These are phyloP conservation scores for Heimioporus sp. DNA, from an alignment of 768 basidiomycete species.

Conservation along the genomic window DNA sequence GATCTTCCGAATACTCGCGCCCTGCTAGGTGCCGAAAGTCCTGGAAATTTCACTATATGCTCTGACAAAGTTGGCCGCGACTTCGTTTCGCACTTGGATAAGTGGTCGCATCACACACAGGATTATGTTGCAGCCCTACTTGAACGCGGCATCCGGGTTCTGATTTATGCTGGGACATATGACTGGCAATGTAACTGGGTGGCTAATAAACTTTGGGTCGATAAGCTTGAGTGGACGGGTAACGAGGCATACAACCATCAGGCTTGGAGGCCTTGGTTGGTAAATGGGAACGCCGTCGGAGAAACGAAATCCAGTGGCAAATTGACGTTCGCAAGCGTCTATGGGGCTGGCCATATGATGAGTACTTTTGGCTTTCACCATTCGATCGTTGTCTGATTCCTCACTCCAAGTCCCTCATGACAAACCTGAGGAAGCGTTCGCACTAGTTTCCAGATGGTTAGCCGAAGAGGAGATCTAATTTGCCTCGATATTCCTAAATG, in stretches of 20 bases:
- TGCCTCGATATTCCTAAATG: not conserved
- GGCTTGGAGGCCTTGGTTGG: conserved; percentile 28
- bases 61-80: conserved; percentile 44
- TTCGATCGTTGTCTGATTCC: conserved; percentile 16
- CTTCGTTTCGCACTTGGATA: conserved; percentile 62
- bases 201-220: no score
- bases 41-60: conserved; percentile 36
- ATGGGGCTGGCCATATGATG: conserved; percentile 40
- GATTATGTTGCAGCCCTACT: conserved; percentile 55
- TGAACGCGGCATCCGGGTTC: conserved; percentile 45
- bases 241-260: conserved; percentile 43
- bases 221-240: conserved; percentile 37
- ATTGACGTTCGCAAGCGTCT: conserved; percentile 63
- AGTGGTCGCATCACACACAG: conserved; percentile 54
- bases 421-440: conserved; percentile 59
- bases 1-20: no score
- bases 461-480: conserved; percentile 38
- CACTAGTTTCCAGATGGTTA: conserved; percentile 54
- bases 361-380: conserved; percentile 16
- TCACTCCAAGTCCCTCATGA: conserved; percentile 54
- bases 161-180: conserved; percentile 37
- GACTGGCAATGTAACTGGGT: no score
- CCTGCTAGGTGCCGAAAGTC: not conserved
- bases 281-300: conserved; percentile 44
- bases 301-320: conserved; percentile 18